Base-by-base conservation (phyloP, 1,139 yeast species). In the Sugiyamaella xylanicola region DNA sequence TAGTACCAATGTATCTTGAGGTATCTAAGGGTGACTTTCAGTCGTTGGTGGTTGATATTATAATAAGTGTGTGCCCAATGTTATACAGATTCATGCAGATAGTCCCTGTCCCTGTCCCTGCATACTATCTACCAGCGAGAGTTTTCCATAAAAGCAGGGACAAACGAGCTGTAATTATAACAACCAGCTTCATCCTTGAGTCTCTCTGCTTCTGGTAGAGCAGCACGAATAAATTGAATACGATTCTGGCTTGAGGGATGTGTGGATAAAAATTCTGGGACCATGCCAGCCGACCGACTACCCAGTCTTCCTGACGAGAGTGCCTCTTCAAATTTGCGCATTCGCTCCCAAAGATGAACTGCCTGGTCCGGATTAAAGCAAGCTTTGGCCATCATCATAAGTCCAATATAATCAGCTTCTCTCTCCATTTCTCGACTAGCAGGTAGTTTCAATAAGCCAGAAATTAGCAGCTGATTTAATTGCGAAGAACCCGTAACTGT, bases 331-430 rank as follows among this genome's bases (percentile, higher is more conserved):
- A 76, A 82, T 20, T 72, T 68, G 41, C 81, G 73, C 97, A 93
- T 92, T 59, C 97, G 78, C 56, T 78, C 71, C 99, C 99, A 93
- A 58, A 93, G 79, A 11, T 73, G 74, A 1, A 86, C 83, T 0
- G 97, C 87, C 63, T 85, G 87, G 11, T 73, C 72, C 3, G 96
- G 90, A 62, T 91, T 74, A 70, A 79, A 93, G 68, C 99, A 95
- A 44, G 96, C 96, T 59, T 84, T 76, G 1, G 97, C 84, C 96
- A 93, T 87, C 62, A 92, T 77, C 82, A 90, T 87, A 59, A 95
- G 76, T 0, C 99, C 99, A 41, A 93, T 92, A 64, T 85, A 85
- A 69, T 93, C 99, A 0, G 99, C 99, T 69, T 93, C 99, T 0
- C 91, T 81, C 71, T 93, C 99, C 96, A 89, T 89, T 61, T 83